Conservation (phyloP, 169 alveolate species). For the Plasmodium cynomolgi region DNA sequence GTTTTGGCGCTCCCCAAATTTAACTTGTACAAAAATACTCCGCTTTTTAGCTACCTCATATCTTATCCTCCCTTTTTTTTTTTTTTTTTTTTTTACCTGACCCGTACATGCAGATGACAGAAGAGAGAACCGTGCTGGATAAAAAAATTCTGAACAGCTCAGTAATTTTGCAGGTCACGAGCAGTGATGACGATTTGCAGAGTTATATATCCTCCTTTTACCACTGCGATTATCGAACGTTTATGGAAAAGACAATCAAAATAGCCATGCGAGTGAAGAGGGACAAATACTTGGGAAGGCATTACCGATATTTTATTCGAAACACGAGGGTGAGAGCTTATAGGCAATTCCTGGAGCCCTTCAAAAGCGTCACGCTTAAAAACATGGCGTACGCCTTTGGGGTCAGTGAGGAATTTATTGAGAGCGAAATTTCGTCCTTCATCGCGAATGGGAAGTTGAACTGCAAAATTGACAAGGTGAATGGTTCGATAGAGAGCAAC, state of each 20-base stretch:
- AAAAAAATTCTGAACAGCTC: constrained; percentile 91
- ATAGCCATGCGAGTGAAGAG: constrained; percentile 84
- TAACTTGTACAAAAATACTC: too few species aligned
- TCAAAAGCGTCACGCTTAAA: constrained; percentile 94
- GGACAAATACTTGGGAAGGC: constrained; percentile 90
- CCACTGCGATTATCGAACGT: constrained; percentile 91
- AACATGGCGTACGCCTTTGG: constrained; percentile 96
- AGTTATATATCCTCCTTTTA: constrained; percentile 89
- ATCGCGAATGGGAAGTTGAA: constrained; percentile 92
- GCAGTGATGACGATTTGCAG: constrained; percentile 90
- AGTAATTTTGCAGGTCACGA: constrained; percentile 92
- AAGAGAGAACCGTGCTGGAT: constrained; percentile 88
- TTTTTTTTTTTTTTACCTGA: neutral
- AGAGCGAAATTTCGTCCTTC: constrained; percentile 92
- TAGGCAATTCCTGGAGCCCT: constrained; percentile 94
- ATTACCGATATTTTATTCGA: constrained; percentile 89
- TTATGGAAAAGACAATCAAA: constrained; percentile 87
- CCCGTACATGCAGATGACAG: constrained; percentile 80
- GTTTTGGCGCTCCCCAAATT: neutral
- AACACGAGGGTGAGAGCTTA: constrained; percentile 96
- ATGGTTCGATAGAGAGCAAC: constrained; percentile 94
- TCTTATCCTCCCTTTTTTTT: neutral
- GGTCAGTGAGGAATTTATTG: constrained; percentile 93
- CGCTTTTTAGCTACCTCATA: neutral
- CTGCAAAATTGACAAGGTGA: constrained; percentile 96